Percentiles rank a stretch among this genome's conserved stretches.
Evolutionary conservation across 352 stramenopile genomes (phyloP).

Genomic region (Poterioochromonas sp.): DNA sequence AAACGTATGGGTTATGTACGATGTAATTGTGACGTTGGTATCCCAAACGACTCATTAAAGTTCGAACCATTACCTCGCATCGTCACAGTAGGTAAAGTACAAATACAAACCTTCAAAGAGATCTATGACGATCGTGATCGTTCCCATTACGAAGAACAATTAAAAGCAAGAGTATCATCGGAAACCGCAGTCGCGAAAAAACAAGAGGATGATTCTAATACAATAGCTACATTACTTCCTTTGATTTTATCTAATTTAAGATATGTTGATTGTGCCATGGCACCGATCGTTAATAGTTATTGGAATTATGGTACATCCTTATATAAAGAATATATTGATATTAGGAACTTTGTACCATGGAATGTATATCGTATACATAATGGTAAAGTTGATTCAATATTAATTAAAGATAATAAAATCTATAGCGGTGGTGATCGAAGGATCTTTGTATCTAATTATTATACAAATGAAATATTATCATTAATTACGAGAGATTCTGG

Average conservation of each 20-base stretch:
- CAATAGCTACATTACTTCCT: background rate
- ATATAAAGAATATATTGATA: conserved; percentile 19
- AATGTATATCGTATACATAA: background rate
- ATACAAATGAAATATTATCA: background rate
- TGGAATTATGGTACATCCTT: conserved; percentile 3
- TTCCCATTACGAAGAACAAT: background rate
- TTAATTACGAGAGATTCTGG: conserved; percentile 9
- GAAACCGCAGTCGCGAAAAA: background rate
- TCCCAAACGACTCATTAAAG: background rate
- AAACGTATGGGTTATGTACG: background rate
- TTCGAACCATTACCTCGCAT: background rate
- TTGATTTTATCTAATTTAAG: conserved; percentile 10
- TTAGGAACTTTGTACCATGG: conserved; percentile 3
- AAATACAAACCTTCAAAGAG: background rate
- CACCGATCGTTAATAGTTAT: background rate
- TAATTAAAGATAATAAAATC: background rate
- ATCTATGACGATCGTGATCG: background rate
- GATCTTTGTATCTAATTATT: background rate
- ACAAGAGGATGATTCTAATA: background rate
- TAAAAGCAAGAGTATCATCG: background rate
- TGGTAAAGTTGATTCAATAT: background rate
- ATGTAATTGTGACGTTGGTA: conserved; percentile 27
- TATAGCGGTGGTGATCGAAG: background rate
- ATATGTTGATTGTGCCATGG: background rate
- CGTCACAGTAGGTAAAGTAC: background rate